Base-by-base conservation (phyloP, 345 rosid genomes). In the Microcos paniculata region DNA sequence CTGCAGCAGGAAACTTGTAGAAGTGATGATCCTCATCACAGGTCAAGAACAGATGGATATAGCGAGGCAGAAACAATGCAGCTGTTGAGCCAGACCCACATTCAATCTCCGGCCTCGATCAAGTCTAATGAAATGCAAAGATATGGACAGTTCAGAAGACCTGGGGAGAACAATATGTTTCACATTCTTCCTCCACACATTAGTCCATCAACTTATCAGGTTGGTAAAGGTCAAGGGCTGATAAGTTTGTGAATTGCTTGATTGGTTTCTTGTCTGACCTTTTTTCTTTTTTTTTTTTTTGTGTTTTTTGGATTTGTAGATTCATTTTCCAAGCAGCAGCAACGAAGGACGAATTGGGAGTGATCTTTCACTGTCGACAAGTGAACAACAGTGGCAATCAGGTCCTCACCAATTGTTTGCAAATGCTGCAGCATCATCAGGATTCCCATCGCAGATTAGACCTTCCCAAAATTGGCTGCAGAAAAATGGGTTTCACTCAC, bases 361-460 rank as follows among this genome's bases (percentile, higher is more conserved):
- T 49, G 94, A 90, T 72, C 92, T 92, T 19, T 84, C 96, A 1
- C 78, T 88, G 40, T 85, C 89, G 21, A 77, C 83, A 30, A 59
- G 18, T 30, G 87, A 77, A 49, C 90, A 76, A 21, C 86, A 84
- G 69, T 83, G 85, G 88, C 88, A 88, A 78, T 66, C 85, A 4
- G 89, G 90, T 76, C 82, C 83, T 75, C 83, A 82, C 45, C 91
- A 84, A 74, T 65, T 83, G 79, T 84, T 83, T 86, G 84, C 94
- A 82, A 87, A 80, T 90, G 98, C 97, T 89, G 99, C 99, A 89
- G 98, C 97, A 95, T 95, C 99, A 93, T 95, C 99, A 93, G 98
- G 99, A 95, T 95, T 91, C 99, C 91, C 91, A 46, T 87, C 84
- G 70, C 94, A 86, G 81, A 84, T 62, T 66, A 81, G 84, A 80